A percentile compares a stretch with the other conserved stretches of the same genome.
These are phyloP conservation scores for Colletotrichum sp. DNA, from an alignment of 2,329 filamentous ascomycete genomes.

Conservation along the genomic window DNA sequence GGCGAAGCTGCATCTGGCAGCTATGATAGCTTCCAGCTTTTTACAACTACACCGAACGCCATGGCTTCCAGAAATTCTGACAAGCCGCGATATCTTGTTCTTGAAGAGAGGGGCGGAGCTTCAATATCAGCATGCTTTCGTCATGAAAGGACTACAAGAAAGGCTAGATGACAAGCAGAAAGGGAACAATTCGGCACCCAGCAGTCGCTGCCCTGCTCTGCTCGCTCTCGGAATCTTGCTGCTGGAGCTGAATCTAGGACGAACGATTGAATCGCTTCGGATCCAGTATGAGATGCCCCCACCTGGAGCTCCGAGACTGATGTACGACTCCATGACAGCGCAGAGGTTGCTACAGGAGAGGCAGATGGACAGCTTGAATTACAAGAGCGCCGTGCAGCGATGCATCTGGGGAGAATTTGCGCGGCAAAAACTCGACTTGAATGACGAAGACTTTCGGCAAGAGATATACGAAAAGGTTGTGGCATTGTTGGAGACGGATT, in stretches of 20 bases:
- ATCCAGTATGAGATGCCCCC: not conserved
- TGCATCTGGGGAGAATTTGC: slow-evolving; percentile 20
- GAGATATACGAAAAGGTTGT: not conserved
- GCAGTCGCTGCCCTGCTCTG: not conserved
- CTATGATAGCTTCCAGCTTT: slow-evolving; percentile 24
- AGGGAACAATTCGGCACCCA: not conserved
- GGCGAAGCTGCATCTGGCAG: slow-evolving; percentile 22
- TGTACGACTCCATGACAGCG: not conserved
- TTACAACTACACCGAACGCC: slow-evolving; percentile 26
- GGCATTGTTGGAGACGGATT: not conserved
- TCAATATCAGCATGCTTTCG: not conserved
- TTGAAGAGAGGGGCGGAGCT: not conserved
- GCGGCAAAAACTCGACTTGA: not conserved
- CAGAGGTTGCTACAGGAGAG: not conserved
- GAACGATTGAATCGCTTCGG: not conserved
- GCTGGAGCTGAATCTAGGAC: slow-evolving; percentile 23
- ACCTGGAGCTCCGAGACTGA: not conserved
- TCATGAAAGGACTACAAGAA: not conserved
- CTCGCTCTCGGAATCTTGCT: slow-evolving; percentile 24
- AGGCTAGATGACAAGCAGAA: not conserved
- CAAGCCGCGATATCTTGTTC: slow-evolving; percentile 15
- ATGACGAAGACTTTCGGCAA: not conserved
- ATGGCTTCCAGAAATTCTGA: slow-evolving; percentile 22
- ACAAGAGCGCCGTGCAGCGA: slow-evolving; percentile 20
- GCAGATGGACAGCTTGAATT: slow-evolving; percentile 16